Percentiles rank a stretch among this genome's conserved stretches.
Evolutionary conservation across 2,329 filamentous ascomycete species (phyloP).

Genomic region (Blastomyces percursus): DNA sequence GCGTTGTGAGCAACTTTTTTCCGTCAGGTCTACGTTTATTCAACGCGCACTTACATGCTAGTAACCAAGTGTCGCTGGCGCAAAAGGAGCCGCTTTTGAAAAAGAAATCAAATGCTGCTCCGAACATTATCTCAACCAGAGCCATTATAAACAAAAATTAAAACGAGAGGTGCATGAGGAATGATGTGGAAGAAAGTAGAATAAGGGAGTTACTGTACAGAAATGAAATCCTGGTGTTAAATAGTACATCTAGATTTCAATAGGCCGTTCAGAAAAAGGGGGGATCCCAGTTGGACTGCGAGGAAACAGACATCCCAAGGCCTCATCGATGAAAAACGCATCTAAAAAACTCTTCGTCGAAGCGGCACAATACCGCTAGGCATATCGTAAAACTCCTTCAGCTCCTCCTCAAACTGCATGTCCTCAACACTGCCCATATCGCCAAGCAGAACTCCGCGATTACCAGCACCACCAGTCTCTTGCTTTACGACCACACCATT

Average conservation of each 20-base stretch:
- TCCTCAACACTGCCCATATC: constrained; percentile 20
- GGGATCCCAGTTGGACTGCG: neutral
- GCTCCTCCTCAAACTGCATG: constrained; percentile 23
- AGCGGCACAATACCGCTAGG: constrained; percentile 27
- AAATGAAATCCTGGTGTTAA: neutral
- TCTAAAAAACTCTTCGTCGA: neutral
- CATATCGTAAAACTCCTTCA: constrained; percentile 33
- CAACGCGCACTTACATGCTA: neutral
- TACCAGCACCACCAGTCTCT: neutral
- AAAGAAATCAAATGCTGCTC: neutral
- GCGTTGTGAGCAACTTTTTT: neutral
- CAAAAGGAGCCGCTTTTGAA: neutral
- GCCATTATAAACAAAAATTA: neutral
- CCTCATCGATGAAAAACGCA: neutral
- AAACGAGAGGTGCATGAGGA: neutral
- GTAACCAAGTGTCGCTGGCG: neutral
- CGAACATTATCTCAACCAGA: neutral
- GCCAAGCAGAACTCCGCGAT: neutral
- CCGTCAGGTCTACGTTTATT: neutral
- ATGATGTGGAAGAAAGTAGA: neutral
- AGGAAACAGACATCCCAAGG: neutral
- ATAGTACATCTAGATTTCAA: neutral
- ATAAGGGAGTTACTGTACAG: neutral
- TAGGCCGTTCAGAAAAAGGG: neutral
- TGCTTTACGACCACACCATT: constrained; percentile 11